Conservation (phyloP, 371 early-diverging fungal genomes). For the Saksenaea oblongispora region DNA sequence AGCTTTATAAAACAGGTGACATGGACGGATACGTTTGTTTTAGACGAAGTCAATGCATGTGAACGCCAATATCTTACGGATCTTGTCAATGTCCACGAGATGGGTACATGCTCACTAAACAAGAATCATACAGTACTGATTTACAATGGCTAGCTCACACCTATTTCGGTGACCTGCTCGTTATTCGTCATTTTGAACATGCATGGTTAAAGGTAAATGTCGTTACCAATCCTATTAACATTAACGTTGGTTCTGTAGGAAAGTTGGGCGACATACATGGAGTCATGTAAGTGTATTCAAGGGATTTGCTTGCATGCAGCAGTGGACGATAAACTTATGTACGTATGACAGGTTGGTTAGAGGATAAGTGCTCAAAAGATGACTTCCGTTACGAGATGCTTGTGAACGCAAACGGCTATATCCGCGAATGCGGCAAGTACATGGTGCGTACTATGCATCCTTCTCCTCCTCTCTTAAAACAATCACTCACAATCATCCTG, state of each 20-base stretch:
- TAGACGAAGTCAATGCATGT: constrained; percentile 32
- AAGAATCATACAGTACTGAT: neutral
- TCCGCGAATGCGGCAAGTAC: constrained; percentile 44
- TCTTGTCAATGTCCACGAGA: constrained; percentile 59
- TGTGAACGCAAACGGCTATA: constrained; percentile 29
- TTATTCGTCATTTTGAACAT: constrained; percentile 65
- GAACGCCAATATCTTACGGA: constrained; percentile 28
- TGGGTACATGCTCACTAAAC: constrained; percentile 27
- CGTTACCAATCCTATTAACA: neutral
- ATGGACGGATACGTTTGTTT: constrained; percentile 29
- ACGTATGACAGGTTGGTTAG: constrained; percentile 34
- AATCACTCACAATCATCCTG: neutral
- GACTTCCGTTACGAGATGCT: constrained; percentile 42
- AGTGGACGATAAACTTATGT: neutral
- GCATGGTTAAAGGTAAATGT: constrained; percentile 55
- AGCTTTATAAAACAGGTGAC: constrained; percentile 18
- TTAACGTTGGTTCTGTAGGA: constrained; percentile 24
- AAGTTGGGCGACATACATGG: constrained; percentile 61
- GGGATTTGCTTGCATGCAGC: neutral
- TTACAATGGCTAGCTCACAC: constrained; percentile 43
- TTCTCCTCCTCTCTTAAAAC: neutral
- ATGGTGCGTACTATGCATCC: constrained; percentile 21
- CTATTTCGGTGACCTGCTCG: constrained; percentile 61
- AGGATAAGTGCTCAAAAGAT: constrained; percentile 48
- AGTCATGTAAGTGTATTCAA: constrained; percentile 28